Percentiles rank a stretch among this genome's conserved stretches.
Conservation (phyloP, 345 rosid species). For the Barbarea vulgaris region DNA sequence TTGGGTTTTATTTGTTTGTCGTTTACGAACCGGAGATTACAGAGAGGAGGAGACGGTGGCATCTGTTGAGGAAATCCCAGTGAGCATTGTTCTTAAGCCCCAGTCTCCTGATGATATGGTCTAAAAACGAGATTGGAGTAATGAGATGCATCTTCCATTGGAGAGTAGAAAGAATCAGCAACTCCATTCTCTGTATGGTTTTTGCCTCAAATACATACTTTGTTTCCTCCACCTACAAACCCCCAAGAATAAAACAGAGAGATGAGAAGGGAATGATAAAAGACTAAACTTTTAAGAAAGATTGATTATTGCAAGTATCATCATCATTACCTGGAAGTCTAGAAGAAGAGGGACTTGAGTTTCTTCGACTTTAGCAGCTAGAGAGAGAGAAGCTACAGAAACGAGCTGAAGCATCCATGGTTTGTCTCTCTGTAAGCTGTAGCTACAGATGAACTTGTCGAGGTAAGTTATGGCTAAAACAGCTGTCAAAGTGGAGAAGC, state of each 20-base stretch:
- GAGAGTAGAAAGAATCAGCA: constrained; percentile 81
- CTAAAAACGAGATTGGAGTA: constrained; percentile 80
- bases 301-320: neutral
- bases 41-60: constrained; percentile 63
- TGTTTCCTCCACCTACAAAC: constrained; percentile 64
- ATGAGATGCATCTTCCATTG: constrained; percentile 92
- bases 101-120: constrained; percentile 72
- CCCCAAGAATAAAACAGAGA: neutral
- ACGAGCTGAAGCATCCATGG: constrained; percentile 94
- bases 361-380: constrained; percentile 97
- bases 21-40: constrained; percentile 64
- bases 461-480: constrained; percentile 77
- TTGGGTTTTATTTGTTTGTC: constrained; percentile 7
- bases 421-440: constrained; percentile 58
- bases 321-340: constrained; percentile 71
- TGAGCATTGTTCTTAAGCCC: constrained; percentile 61
- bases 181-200: constrained; percentile 92
- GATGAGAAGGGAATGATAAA: constrained; percentile 7
- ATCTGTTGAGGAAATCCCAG: constrained; percentile 72
- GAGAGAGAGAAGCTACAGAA: constrained; percentile 84
- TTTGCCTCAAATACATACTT: constrained; percentile 81
- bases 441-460: constrained; percentile 68
- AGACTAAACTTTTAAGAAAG: neutral
- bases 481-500: constrained; percentile 73
- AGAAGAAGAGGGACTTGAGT: constrained; percentile 75